Base-by-base conservation (phyloP, 345 rosid species). In the Lagerstroemia speciosa region DNA sequence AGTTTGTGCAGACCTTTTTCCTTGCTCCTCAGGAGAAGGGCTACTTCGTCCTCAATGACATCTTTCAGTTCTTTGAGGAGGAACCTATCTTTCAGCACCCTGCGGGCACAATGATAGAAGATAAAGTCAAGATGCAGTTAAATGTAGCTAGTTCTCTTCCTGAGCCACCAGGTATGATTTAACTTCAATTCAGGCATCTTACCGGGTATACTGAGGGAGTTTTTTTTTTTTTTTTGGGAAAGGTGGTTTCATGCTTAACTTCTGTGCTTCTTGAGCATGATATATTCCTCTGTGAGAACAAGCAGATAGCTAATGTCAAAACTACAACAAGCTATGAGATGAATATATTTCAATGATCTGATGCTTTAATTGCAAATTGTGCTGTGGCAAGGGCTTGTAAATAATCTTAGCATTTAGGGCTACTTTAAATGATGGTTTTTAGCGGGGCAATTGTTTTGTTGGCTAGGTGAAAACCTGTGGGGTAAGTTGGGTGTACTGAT, bases 11-110 rank as follows among this genome's bases (percentile, higher is more conserved):
- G 76, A 85, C 89, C 27, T 94, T 94, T 71, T 92, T 94, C 69
- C 93, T 94, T 16, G 99, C 98, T 68, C 99, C 99, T 62, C 99
- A 94, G 76, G 91, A 89, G 53, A 89, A 85, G 81, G 99, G 99
- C 66, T 92, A 82, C 71, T 94, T 86, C 74, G 89, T 94, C 73
- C 89, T 87, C 38, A 94, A 86, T 71, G 99, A 94, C 84, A 82
- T 92, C 73, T 92, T 94, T 73, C 96, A 86, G 72, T 89, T 89
- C 71, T 52, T 85, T 27, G 87, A 85, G 6, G 96, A 88, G 7
- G 92, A 71, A 61, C 53, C 77, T 7, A 64, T 75, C 36, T 75
- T 67, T 31, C 90, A 86, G 65, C 86, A 79, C 71, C 86, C 92
- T 9, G 79, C 84, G 69, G 74, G 89, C 7, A 45, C 77, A 24